These are phyloP conservation scores for Neurospora terricola DNA, from an alignment of 495 filamentous ascomycete species.

Conservation along the genomic window DNA sequence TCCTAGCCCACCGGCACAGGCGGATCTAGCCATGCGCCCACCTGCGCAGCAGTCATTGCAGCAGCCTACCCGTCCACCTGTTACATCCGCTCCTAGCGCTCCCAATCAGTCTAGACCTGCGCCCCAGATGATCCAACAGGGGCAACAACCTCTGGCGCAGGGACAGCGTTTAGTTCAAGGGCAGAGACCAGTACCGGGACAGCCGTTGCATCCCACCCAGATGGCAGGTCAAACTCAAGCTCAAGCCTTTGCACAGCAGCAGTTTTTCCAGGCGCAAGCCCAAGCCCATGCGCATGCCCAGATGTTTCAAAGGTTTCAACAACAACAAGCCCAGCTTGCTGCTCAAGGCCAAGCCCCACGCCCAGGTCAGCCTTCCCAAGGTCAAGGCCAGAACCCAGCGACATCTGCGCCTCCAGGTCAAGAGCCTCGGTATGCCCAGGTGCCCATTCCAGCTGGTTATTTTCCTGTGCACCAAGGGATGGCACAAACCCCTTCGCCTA, in stretches of 20 bases:
- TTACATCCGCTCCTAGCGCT: neutral
- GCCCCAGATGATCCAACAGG: neutral
- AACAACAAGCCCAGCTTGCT: neutral
- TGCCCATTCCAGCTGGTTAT: constrained; percentile 39
- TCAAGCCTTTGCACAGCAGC: neutral
- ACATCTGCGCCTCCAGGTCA: neutral
- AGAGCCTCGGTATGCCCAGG: constrained; percentile 34
- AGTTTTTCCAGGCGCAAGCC: neutral
- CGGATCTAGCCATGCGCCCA: neutral
- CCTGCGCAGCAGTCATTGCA: neutral
- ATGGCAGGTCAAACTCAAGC: neutral
- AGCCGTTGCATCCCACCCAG: neutral
- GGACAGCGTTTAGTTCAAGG: neutral
- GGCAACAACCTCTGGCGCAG: neutral
- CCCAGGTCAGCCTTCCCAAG: neutral
- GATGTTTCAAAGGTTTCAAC: neutral
- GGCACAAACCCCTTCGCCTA: constrained; percentile 3
- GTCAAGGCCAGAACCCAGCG: neutral
- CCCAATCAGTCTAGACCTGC: neutral
- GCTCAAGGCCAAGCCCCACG: constrained; percentile 2
- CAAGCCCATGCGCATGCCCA: neutral
- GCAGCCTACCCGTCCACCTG: neutral
- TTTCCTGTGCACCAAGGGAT: neutral
- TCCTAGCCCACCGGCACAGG: neutral
- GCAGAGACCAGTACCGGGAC: neutral